phyloP scores from a whole-genome alignment of 371 early-diverging fungal species.

The Dinochytrium kinnereticum region DNA sequence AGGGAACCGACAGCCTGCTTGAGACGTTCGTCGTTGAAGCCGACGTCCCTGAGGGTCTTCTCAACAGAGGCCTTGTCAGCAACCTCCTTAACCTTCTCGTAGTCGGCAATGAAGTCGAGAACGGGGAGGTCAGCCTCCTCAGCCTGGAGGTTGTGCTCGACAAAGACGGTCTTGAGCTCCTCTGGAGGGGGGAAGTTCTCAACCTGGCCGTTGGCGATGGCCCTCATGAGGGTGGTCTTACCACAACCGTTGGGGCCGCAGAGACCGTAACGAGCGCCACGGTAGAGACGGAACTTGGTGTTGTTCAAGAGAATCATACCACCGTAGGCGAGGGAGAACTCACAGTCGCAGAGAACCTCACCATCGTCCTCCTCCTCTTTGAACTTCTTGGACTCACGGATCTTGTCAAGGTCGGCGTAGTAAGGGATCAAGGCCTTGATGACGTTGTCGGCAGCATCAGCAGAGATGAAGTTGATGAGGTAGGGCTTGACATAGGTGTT shows the following conservation, averaged over 20 bases:
- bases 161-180: slow-evolving; percentile 76
- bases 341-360: slow-evolving; percentile 57
- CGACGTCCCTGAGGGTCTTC: slow-evolving; percentile 65
- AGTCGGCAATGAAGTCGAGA: slow-evolving; percentile 62
- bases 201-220: slow-evolving; percentile 80
- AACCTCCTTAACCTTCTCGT: slow-evolving; percentile 58
- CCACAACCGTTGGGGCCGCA: slow-evolving; percentile 89
- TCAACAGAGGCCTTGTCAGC: slow-evolving; percentile 59
- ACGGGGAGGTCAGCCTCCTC: slow-evolving; percentile 44
- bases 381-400: slow-evolving; percentile 35
- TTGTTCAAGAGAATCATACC: slow-evolving; percentile 82
- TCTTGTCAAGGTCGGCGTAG: slow-evolving; percentile 46
- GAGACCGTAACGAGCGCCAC: slow-evolving; percentile 84
- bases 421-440: slow-evolving; percentile 37
- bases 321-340: slow-evolving; percentile 77
- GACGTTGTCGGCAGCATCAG: slow-evolving; percentile 30
- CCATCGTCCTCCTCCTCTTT: slow-evolving; percentile 56
- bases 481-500: slow-evolving; percentile 43
- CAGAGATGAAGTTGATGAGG: slow-evolving; percentile 40
- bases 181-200: slow-evolving; percentile 81
- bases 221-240: slow-evolving; percentile 88
- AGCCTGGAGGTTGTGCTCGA: slow-evolving; percentile 60
- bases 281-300: slow-evolving; percentile 72
- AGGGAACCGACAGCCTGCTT: slow-evolving; percentile 72
- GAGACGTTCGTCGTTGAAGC: slow-evolving; percentile 72